Base-by-base conservation (phyloP, 2,329 filamentous ascomycete species). In the Nothophoma quercina region DNA sequence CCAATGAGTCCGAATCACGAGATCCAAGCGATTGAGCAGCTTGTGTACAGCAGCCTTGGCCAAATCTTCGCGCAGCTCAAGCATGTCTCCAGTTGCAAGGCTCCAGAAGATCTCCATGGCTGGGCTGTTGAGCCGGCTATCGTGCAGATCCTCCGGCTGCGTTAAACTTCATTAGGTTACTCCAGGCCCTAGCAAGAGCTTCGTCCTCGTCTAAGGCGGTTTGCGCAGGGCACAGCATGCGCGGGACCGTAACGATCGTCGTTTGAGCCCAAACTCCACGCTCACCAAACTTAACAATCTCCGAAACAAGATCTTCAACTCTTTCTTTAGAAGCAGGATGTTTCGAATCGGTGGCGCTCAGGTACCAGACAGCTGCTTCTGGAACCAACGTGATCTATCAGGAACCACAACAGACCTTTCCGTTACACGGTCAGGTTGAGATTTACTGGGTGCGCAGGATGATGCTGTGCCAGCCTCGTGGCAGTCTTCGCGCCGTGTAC, bases 261-360 rank as follows among this genome's bases (percentile, higher is more conserved):
- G 47, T 57, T 64, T 54, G 51, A 56, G 49, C 41, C 53, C 36
- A 42, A 28, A 42, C 33, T 55, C 44, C 33, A 36, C 42, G 30
- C 42, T 52, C 49, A 33, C 50, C 44, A 56, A 55, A 49, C 32
- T 56, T 51, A 28, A 51, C 46, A 32, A 41, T 21, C 30, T 18
- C 43, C 54, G 59, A 63, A 62, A 59, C 54, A 55, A 44, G 25
- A 51, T 42, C 55, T 55, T 57, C 52, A 40, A 50, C 39, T 8
- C 60, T 60, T 59, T 56, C 50, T 62, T 65, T 65, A 59, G 63
- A 56, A 63, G 30, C 38, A 38, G 2, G 12, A 25, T 50, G 56
- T 62, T 64, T 65, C 60, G 49, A 52, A 33, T 49, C 21, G 43
- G 36, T 34, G 43, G 39, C 51, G 33, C 32, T 30, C 35, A 57